These are phyloP conservation scores for Amylostereum chailletii DNA, from an alignment of 1,284 basidiomycete species.

Conservation along the genomic window DNA sequence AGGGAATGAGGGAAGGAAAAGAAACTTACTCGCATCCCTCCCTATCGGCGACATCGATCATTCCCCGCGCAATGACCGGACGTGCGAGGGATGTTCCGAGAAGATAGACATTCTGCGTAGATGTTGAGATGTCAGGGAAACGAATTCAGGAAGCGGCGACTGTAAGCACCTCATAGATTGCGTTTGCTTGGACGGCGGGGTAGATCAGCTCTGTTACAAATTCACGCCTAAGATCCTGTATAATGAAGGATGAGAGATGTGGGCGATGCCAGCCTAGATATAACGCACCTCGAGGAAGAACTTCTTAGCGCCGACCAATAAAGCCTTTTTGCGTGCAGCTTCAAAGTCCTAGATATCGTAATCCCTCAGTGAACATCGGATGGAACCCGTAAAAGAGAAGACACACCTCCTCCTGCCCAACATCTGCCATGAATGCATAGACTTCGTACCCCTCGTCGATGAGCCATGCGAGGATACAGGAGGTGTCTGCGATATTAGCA, in stretches of 20 bases:
- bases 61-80: slow-evolving; percentile 97
- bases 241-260: neutral
- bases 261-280: neutral
- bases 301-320: slow-evolving; percentile 89
- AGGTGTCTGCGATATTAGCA: slow-evolving; percentile 60
- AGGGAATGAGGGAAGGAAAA: neutral
- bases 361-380: slow-evolving; percentile 3
- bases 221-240: slow-evolving; percentile 87
- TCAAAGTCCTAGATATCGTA: slow-evolving; percentile 71
- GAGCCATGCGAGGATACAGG: slow-evolving; percentile 94
- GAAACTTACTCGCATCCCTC: slow-evolving; percentile 85
- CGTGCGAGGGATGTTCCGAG: slow-evolving; percentile 97
- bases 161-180: slow-evolving; percentile 83
- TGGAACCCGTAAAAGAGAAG: neutral
- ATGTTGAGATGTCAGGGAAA: slow-evolving; percentile 1
- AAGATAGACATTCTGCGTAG: slow-evolving; percentile 82
- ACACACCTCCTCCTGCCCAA: slow-evolving; percentile 91
- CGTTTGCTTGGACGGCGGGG: slow-evolving; percentile 96
- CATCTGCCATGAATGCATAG: slow-evolving; percentile 97
- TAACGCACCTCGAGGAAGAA: slow-evolving; percentile 78
- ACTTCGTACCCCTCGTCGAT: slow-evolving; percentile 98
- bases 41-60: slow-evolving; percentile 89
- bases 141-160: slow-evolving; percentile 4
- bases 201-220: slow-evolving; percentile 97
- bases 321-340: slow-evolving; percentile 87